Percentiles rank a stretch among this genome's conserved stretches.
Evolutionary conservation across 768 basidiomycete species (phyloP).

Genomic region (Russula compacta): DNA sequence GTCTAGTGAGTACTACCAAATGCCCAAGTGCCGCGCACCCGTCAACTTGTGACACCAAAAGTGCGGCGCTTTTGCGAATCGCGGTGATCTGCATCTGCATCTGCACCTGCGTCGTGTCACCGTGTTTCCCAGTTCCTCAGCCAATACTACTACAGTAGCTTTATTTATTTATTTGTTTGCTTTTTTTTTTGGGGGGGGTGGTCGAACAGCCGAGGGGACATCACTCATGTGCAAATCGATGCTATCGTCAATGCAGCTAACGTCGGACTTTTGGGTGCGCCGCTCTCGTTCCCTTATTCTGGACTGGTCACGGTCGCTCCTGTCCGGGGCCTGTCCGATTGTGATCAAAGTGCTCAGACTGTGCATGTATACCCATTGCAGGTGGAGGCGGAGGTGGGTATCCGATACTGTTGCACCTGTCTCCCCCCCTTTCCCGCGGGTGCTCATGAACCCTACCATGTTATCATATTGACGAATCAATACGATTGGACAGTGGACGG

Average conservation of each 20-base stretch:
- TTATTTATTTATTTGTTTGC: no score
- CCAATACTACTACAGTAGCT: no score
- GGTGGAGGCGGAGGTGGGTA: constrained; percentile 70
- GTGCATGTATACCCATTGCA: constrained; percentile 21
- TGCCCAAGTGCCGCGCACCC: no score
- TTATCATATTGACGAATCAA: not conserved
- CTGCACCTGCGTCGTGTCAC: no score
- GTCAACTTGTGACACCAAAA: no score
- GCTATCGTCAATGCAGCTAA: constrained; percentile 82
- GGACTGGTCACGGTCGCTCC: not conserved
- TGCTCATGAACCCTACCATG: not conserved
- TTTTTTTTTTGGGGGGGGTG: no score
- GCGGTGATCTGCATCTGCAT: not conserved
- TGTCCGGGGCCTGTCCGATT: not conserved
- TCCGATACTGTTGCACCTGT: not conserved
- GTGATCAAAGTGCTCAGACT: not conserved
- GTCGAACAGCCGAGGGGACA: constrained; percentile 59
- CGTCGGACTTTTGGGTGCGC: constrained; percentile 52
- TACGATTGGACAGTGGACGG: constrained; percentile 52
- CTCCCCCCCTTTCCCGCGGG: no score
- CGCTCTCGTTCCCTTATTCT: not conserved
- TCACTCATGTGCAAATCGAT: constrained; percentile 62
- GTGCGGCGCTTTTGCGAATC: not conserved
- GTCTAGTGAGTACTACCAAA: constrained; percentile 43
- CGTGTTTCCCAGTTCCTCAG: no score